Base-by-base conservation (phyloP, 2,329 filamentous ascomycete genomes). In the Fusarium sp. region DNA sequence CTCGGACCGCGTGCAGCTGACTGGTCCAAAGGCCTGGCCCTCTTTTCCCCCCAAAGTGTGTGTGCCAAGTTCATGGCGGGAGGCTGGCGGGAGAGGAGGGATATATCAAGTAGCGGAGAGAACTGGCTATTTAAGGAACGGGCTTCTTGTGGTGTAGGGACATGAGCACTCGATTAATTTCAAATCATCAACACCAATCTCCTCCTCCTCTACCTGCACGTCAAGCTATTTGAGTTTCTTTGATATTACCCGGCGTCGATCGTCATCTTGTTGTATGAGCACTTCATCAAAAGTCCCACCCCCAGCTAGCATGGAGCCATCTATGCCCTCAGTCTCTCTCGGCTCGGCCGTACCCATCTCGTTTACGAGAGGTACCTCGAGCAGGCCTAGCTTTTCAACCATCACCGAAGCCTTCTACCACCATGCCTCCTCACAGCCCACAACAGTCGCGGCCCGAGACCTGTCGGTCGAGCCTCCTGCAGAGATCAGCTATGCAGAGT, bases 401-500 rank as follows among this genome's bases (percentile, higher is more conserved):
- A 70, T 82, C 58, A 83, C 82, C 30, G 75, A 81, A 6, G 81
- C 83, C 20, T 83, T 84, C 70, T 79, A 79, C 52, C 79, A 84
- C 48, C 76, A 83, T 71, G 85, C 82, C 25, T 74, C 82, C 34
- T 70, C 74, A 18, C 79, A 83, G 34, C 85, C 86, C 11, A 74
- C 82, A 37, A 77, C 74, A 60, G 79, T 81, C 11, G 86, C 86
- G 34, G 82, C 84, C 58, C 81, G 82, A 60, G 78, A 83, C 74
- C 67, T 84, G 18, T 82, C 83, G 25, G 58, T 64, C 34, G 68
- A 69, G 11, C 74, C 73, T 3, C 68, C 78, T 11, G 75, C 74
- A n/a, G 78, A 81, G 60, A 81, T 88, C 67, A 87, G 85, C 25
- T 88, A 88, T 74, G 76, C 77, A 1, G 84, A 87, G 63, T 83